Base-by-base conservation (phyloP, 352 stramenopile species). In the Phytophthora nicotianae region DNA sequence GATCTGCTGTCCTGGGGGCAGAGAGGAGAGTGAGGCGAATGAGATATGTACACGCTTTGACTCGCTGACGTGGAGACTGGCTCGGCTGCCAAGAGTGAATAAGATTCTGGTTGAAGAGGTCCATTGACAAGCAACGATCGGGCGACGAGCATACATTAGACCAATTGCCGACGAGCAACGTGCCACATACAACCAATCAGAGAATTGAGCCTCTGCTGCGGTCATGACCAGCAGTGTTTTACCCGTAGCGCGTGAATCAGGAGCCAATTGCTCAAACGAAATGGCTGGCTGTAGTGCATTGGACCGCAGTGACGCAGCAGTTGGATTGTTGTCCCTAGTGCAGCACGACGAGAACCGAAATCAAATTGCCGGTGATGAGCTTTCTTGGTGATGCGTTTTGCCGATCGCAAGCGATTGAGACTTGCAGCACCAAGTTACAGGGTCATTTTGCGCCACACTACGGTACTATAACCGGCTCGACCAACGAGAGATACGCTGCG, bases 81-180 rank as follows among this genome's bases (percentile, higher is more conserved):
- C 62, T 62, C 55, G 55, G 56, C 55, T 70, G 62, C 35, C 32
- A 16, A 35, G 7, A 40, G 59, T 23, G 63, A 67, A 56, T 58
- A 59, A 58, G 43, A 70, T 65, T 70, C 54, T 68, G 42, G 49
- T 70, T 65, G 62, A 70, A 66, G 50, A 37, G 35, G 8, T 40
- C n/a, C 38, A 58, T 35, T n/a, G 47, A 29, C 23, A 21, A 35
- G 32, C 20, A 26, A 58, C 49, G 58, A 67, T 21, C 4, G 13
- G 50, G 61, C 42, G 50, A 62, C 26, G 11, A 3, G 14, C 35
- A n/a, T n/a, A n/a, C n/a, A n/a, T 61, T 58, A 33, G 47, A 29
- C 52, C 53, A 68, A 63, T 64, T 7, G 19, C 24, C 19, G 14
- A 14, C 35, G 26, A 16, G 23, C 10, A 14, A 11, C 3, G 33